Percentiles rank a stretch among this genome's conserved stretches.
Conservation (phyloP, 2,329 filamentous ascomycete species). For the Pyrenochaeta sp. region DNA sequence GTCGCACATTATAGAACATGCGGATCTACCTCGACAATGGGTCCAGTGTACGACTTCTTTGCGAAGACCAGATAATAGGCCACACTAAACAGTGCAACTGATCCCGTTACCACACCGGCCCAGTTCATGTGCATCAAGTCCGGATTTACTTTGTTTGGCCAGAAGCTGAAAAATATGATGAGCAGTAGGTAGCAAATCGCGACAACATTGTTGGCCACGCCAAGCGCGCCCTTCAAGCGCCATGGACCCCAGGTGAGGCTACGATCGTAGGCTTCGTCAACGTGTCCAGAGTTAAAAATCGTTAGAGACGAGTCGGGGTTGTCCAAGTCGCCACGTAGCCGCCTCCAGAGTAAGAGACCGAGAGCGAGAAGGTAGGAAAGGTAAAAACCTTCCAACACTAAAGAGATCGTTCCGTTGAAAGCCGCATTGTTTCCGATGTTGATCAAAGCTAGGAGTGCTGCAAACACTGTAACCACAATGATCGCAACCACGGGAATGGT, state of each 20-base stretch:
- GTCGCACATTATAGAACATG: slow-evolving; percentile 23
- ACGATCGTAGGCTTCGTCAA: slow-evolving; percentile 31
- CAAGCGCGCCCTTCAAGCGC: slow-evolving; percentile 39
- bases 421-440: slow-evolving; percentile 59
- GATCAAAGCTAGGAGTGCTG: slow-evolving; percentile 59
- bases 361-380: slow-evolving; percentile 47
- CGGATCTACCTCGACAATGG: slow-evolving; percentile 43
- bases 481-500: slow-evolving; percentile 59
- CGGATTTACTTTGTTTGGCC: slow-evolving; percentile 34
- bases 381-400: slow-evolving; percentile 49
- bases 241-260: slow-evolving; percentile 46
- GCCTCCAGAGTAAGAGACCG: slow-evolving; percentile 46
- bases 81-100: slow-evolving; percentile 40
- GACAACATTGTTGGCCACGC: slow-evolving; percentile 42
- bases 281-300: slow-evolving; percentile 29
- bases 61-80: slow-evolving; percentile 43
- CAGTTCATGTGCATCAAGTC: slow-evolving; percentile 42
- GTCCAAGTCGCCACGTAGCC: slow-evolving; percentile 43
- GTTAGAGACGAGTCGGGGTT: slow-evolving; percentile 28
- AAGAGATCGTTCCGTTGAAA: slow-evolving; percentile 48
- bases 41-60: slow-evolving; percentile 42
- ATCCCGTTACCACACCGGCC: slow-evolving; percentile 43
- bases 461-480: slow-evolving; percentile 55
- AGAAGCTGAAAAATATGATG: slow-evolving; percentile 49
- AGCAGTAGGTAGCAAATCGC: slow-evolving; percentile 44